These are phyloP conservation scores for Penicillium manginii DNA, from an alignment of 495 filamentous ascomycete genomes.

Conservation along the genomic window DNA sequence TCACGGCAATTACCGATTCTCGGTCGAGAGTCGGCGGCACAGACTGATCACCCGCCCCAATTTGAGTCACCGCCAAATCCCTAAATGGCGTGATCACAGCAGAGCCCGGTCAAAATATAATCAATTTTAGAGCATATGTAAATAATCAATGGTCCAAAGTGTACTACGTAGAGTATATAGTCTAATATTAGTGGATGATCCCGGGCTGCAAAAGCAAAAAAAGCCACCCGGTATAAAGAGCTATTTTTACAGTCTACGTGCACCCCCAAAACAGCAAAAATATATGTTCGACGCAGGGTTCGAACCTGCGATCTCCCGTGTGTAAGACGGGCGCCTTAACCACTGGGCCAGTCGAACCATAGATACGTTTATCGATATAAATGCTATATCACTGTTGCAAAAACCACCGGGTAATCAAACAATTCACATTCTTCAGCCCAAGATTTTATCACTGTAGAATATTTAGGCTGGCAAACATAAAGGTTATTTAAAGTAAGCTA, in stretches of 20 bases:
- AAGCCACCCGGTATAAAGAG: conserved; percentile 7
- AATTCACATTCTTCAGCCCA: too few species aligned
- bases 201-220: conserved; percentile 4
- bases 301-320: conserved; percentile 37
- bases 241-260: too few species aligned
- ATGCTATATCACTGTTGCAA: neutral
- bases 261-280: too few species aligned
- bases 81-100: conserved; percentile 10
- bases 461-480: too few species aligned
- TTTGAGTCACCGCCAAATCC: conserved; percentile 5
- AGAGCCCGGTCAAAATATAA: conserved; percentile 2
- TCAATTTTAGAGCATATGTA: neutral
- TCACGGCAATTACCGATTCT: conserved; percentile 28
- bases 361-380: conserved; percentile 8
- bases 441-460: too few species aligned
- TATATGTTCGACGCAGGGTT: conserved; percentile 33
- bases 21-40: conserved; percentile 14
- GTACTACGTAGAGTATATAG: neutral
- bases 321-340: conserved; percentile 36
- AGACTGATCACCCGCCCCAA: neutral
- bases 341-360: conserved; percentile 33
- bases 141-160: neutral
- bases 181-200: neutral
- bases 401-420: too few species aligned
- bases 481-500: too few species aligned